These are phyloP conservation scores for Penicillium alfredii DNA, from an alignment of 495 filamentous ascomycete species.

Conservation along the genomic window DNA sequence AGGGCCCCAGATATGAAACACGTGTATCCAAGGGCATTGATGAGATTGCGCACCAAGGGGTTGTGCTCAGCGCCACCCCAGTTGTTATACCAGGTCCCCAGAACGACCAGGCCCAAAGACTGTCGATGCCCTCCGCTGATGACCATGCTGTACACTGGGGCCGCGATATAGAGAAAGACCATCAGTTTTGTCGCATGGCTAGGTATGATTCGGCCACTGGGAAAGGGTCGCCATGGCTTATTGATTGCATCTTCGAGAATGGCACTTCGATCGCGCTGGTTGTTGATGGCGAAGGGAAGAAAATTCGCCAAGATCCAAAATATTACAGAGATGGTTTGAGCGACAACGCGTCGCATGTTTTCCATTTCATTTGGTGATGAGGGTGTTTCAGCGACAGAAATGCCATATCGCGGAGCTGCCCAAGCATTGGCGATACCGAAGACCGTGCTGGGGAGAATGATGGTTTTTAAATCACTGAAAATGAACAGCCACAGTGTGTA, in stretches of 20 bases:
- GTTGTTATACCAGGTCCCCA: slow-evolving; percentile 33
- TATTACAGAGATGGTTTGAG: slow-evolving; percentile 12
- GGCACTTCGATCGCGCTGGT: slow-evolving; percentile 23
- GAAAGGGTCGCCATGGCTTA: slow-evolving; percentile 36
- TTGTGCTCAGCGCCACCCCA: slow-evolving; percentile 20
- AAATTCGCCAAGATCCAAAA: slow-evolving; percentile 32
- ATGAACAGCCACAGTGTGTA: slow-evolving; percentile 36
- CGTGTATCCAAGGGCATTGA: slow-evolving; percentile 25
- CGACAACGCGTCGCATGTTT: neutral
- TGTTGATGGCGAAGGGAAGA: slow-evolving; percentile 27
- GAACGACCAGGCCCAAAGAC: slow-evolving; percentile 15
- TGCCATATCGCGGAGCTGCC: slow-evolving; percentile 10
- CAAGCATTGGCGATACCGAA: slow-evolving; percentile 33
- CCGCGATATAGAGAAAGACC: slow-evolving; percentile 9
- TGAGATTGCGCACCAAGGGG: slow-evolving; percentile 20
- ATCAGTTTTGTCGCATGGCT: slow-evolving; percentile 16
- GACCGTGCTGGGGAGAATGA: slow-evolving; percentile 29
- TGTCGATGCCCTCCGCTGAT: slow-evolving; percentile 14
- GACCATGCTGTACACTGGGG: slow-evolving; percentile 6
- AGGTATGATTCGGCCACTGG: slow-evolving; percentile 15
- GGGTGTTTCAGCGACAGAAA: neutral
- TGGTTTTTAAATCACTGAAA: slow-evolving; percentile 35
- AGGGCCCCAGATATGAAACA: slow-evolving; percentile 27
- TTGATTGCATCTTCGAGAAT: slow-evolving; percentile 30
- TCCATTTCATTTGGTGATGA: neutral